phyloP scores from a whole-genome alignment of 148 eudicot genomes.

The Rhododendron vialii region DNA sequence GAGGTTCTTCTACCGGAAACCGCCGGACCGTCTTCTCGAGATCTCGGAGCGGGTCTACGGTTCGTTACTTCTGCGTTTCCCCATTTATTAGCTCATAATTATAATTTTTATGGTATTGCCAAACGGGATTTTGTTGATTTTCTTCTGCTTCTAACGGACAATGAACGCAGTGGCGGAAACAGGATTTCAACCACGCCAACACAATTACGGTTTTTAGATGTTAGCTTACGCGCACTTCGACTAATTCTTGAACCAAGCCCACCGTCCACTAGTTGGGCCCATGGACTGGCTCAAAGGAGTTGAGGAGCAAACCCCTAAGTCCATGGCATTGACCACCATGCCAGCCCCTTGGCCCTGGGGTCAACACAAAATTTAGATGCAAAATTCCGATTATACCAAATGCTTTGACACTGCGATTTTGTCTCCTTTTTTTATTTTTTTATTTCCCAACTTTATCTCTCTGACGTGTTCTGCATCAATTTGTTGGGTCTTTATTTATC shows the following conservation, averaged over 20 bases:
- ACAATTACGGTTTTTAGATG: neutral
- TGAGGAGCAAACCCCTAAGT: neutral
- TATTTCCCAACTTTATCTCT: neutral
- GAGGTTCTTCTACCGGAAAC: conserved; percentile 63
- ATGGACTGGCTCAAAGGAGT: too few relatives aligned
- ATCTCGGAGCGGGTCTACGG: conserved; percentile 74
- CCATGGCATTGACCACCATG: neutral
- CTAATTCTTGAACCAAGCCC: too few relatives aligned
- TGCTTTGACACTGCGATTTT: neutral
- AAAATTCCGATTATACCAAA: neutral
- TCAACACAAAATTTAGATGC: neutral
- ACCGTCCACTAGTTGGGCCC: too few relatives aligned
- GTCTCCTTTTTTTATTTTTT: neutral
- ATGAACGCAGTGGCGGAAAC: neutral
- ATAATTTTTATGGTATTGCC: too few relatives aligned
- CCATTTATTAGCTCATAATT: neutral
- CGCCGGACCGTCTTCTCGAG: conserved; percentile 73
- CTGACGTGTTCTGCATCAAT: neutral
- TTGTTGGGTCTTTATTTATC: neutral
- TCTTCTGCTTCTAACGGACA: neutral
- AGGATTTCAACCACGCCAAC: neutral
- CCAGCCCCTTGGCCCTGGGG: neutral
- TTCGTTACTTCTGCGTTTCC: conserved; percentile 14
- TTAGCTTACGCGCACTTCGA: too few relatives aligned
- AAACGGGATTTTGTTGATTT: neutral